Evolutionary conservation across 805 yeast species (phyloP).

Genomic region (Phaffomyces opuntiae): DNA sequence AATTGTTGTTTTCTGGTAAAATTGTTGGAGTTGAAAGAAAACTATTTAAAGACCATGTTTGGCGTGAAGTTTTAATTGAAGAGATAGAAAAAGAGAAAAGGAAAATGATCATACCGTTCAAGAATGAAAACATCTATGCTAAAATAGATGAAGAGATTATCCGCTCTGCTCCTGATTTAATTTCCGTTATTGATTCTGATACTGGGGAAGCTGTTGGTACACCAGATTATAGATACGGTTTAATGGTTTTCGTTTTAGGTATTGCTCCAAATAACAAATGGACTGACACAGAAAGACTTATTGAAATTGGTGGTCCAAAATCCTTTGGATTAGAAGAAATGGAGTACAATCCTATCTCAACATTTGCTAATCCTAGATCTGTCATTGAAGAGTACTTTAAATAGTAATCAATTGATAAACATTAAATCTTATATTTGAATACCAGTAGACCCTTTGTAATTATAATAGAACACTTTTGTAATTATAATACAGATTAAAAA

Average conservation of each 20-base stretch:
- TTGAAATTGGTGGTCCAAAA: conserved; percentile 38
- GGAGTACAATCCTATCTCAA: conserved; percentile 33
- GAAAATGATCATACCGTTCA: conserved; percentile 35
- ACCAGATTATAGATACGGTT: conserved; percentile 39
- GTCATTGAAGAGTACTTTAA: conserved; percentile 30
- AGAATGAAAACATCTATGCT: conserved; percentile 39
- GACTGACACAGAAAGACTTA: conserved; percentile 26
- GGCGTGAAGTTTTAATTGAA: conserved; percentile 37
- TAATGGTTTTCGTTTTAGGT: conserved; percentile 36
- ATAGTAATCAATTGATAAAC: background rate
- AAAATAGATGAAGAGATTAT: conserved; percentile 25
- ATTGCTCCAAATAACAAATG: conserved; percentile 29
- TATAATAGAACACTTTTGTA: too few relatives aligned
- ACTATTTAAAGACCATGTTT: conserved; percentile 35
- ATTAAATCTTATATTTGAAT: too few relatives aligned
- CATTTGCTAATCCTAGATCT: conserved; percentile 29
- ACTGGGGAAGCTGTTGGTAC: conserved; percentile 42
- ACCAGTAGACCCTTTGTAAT: too few relatives aligned
- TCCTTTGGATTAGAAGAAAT: conserved; percentile 27
- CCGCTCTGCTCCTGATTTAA: conserved; percentile 40
- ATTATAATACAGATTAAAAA: too few relatives aligned
- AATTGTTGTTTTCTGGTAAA: conserved; percentile 33
- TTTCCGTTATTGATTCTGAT: conserved; percentile 35
- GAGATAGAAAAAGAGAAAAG: conserved; percentile 4
- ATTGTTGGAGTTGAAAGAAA: conserved; percentile 36